A percentile compares a stretch with the other conserved stretches of the same genome.
Evolutionary conservation across 352 stramenopile species (phyloP).

Genomic region (Globisporangium rhizosaccharum): DNA sequence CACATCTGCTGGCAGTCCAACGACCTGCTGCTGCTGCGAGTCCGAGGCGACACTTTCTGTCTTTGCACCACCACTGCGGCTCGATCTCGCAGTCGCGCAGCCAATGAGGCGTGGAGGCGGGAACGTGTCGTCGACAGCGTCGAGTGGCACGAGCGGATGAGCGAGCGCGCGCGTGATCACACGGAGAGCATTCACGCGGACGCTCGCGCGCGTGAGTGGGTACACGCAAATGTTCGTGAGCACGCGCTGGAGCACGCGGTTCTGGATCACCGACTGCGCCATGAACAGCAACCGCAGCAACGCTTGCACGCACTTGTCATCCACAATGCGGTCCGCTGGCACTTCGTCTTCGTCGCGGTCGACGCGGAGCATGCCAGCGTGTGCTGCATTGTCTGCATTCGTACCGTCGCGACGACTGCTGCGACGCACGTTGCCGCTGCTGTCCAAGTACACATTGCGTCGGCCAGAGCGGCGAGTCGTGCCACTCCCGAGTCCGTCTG

Average conservation of each 20-base stretch:
- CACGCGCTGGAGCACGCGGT: slow-evolving; percentile 74
- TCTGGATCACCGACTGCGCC: slow-evolving; percentile 75
- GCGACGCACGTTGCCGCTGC: slow-evolving; percentile 24
- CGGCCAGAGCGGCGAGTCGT: slow-evolving; percentile 34
- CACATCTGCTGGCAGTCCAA: slow-evolving; percentile 68
- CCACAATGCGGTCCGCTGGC: slow-evolving; percentile 50
- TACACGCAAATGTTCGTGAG: slow-evolving; percentile 80
- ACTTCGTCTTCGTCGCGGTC: slow-evolving; percentile 69
- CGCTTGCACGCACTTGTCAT: slow-evolving; percentile 57
- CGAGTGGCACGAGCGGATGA: slow-evolving; percentile 26
- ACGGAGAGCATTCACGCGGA: slow-evolving; percentile 59
- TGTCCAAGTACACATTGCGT: slow-evolving; percentile 34
- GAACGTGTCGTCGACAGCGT: slow-evolving; percentile 46
- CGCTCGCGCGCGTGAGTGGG: slow-evolving; percentile 51
- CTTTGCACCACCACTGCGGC: slow-evolving; percentile 5
- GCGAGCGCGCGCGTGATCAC: slow-evolving; percentile 53
- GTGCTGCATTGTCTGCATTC: slow-evolving; percentile 17
- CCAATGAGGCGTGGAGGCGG: slow-evolving; percentile 55
- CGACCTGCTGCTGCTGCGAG: not conserved
- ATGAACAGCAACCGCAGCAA: slow-evolving; percentile 77
- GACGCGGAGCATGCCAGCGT: slow-evolving; percentile 66
- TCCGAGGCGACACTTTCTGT: slow-evolving; percentile 9
- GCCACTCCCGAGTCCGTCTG: slow-evolving; percentile 30
- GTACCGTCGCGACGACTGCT: slow-evolving; percentile 34
- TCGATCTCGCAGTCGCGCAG: slow-evolving; percentile 17